Base-by-base conservation (phyloP, 495 filamentous ascomycete genomes). In the Astrothelium macrocarpum region DNA sequence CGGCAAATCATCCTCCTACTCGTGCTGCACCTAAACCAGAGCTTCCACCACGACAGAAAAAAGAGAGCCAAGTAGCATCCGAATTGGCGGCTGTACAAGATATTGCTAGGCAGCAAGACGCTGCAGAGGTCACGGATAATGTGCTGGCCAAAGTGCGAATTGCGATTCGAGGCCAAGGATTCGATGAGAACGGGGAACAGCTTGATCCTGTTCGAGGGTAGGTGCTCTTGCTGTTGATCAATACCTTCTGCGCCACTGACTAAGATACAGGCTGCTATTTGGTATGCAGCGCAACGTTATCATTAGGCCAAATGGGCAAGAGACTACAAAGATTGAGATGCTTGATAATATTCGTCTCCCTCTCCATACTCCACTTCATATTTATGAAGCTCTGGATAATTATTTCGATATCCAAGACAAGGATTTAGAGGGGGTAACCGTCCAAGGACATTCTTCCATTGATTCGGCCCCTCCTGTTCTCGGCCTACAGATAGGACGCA, bases 91-190 rank as follows among this genome's bases (percentile, higher is more conserved):
- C 68, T 1, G 31, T 64, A 28, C 59, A 59, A 25, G 66, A 72
- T 79, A 84, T 67, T 80, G 82, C 23, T 80, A 84, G 92, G 70
- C 93, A 78, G 63, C 76, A 97, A 77, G 94, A 98, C 77, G 94
- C 96, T 7, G 91, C 89, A 11, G 94, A 98, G 73, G 92, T 96
- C 42, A 92, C 96, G 72, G 90, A 90, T 43, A 92, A 94, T 71
- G 86, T 95, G 26, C 81, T 95, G 39, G 91, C 92, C 67, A 89
- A 93, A 43, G 80, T 96, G n/a, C 86, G 90, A 71, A 90, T 89
- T 66, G 92, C 91, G 2, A 91, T 96, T 69, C 85, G 83, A 66
- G 81, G 90, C 39, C 76, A 78, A 5, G 75, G 76, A 1, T 74
- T 85, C 61, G 84, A 83, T 31, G 72, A 80, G 12, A 80, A 84